Base-by-base conservation (phyloP, 805 yeast genomes). In the Saccharomycopsis sp. region DNA sequence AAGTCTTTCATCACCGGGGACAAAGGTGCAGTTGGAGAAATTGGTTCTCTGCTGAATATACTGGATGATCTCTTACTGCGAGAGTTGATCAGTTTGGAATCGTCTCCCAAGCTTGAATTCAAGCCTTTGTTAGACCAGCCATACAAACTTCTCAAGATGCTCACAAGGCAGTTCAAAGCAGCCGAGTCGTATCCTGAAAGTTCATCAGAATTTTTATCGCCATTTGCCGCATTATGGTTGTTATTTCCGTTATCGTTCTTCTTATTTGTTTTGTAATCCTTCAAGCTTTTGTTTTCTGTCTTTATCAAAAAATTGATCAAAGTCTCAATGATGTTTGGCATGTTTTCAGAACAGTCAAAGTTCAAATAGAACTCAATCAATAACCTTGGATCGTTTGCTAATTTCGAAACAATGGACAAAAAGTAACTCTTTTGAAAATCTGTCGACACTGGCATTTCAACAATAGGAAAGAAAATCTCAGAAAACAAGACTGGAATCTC, bases 401-500 rank as follows among this genome's bases (percentile, higher is more conserved):
- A 61, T 50, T 94, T 70, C 52, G 83, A 82, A 19, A 94, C 69
- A n/a, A 89, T 71, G 9, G 80, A 73, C 46, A 94, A 65, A 49
- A 89, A 73, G 53, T 87, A 89, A 56, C 94, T 71, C 57, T 89
- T 87, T 61, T 94, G 98, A 58, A 89, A 96, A 7, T 88, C 64
- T 0, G 96, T 85, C 1, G 96, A 83, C 2, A 94, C 77, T 54
- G 80, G 83, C 77, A 92, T 74, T 54, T 89, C 97, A 34, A 92
- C 73, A 32, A 94, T 85, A 2, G 97, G 96, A 61, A 92, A 82
- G 58, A 92, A 92, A 39, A 89, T 85, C 54, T 92, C 97, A 34
- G 79, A 81, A 64, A 88, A 74, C 54, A 94, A 84, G 0, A 94
- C 95, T 1, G 96, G 95, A 34, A 92, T 84, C 57, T 92, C 98